Conservation (phyloP, 2,329 filamentous ascomycete species). For the Botrytis aclada region DNA sequence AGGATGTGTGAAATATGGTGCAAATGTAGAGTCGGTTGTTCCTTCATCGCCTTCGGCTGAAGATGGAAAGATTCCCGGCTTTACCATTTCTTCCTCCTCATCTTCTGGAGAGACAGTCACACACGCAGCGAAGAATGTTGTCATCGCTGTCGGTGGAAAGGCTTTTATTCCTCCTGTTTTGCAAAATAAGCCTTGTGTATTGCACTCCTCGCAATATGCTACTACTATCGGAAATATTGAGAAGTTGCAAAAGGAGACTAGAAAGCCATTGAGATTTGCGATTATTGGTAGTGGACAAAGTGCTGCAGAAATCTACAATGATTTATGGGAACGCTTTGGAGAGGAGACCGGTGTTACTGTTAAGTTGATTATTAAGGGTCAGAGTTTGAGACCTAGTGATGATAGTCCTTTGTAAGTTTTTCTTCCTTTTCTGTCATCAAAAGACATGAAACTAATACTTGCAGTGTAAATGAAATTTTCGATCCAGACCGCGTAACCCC, state of each 20-base stretch:
- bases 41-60: constrained; percentile 21
- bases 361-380: constrained; percentile 73
- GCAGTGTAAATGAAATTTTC: constrained; percentile 91
- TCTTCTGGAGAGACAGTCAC: constrained; percentile 41
- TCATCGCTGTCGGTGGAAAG: constrained; percentile 65
- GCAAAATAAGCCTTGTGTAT: constrained; percentile 65
- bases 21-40: constrained; percentile 66
- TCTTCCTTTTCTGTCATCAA: not conserved
- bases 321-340: constrained; percentile 77
- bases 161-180: constrained; percentile 70
- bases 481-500: constrained; percentile 80
- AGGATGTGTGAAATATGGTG: constrained; percentile 64
- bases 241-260: constrained; percentile 35
- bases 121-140: constrained; percentile 48
- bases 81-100: constrained; percentile 34
- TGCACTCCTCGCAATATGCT: constrained; percentile 87
- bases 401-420: constrained; percentile 85
- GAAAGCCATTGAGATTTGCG: constrained; percentile 52
- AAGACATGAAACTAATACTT: constrained; percentile 14
- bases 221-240: constrained; percentile 57
- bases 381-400: constrained; percentile 84
- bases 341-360: constrained; percentile 68
- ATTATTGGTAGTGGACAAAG: constrained; percentile 89
- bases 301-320: constrained; percentile 92
- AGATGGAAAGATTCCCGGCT: constrained; percentile 35